A percentile compares a stretch with the other conserved stretches of the same genome.
These are phyloP conservation scores for Ceratocystis huliohia DNA, from an alignment of 2,329 filamentous ascomycete species.

Conservation along the genomic window DNA sequence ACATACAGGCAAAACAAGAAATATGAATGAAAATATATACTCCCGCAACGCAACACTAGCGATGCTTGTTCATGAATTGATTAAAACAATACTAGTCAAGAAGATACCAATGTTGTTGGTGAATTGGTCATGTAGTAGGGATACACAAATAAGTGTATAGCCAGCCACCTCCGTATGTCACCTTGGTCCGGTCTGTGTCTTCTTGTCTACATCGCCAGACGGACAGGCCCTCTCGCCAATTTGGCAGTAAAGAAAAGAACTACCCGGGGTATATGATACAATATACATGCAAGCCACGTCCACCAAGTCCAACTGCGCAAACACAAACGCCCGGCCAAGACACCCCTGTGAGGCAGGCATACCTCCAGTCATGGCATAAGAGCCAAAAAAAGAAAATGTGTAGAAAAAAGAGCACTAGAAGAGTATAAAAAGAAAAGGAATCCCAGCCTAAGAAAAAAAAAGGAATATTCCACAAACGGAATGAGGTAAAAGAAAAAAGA, in stretches of 20 bases:
- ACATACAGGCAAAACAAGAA: not conserved
- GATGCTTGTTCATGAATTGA: not conserved
- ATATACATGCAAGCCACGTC: not conserved
- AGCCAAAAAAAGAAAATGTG: not conserved
- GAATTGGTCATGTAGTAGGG: not conserved
- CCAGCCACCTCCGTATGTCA: not conserved
- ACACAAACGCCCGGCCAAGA: no score
- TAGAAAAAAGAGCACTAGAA: not conserved
- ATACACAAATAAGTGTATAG: not conserved
- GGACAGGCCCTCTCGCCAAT: not conserved
- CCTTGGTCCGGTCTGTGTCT: no score
- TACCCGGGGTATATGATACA: conserved; percentile 12
- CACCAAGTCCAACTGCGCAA: not conserved
- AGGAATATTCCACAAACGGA: not conserved
- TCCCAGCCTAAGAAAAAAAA: not conserved
- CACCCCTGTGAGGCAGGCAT: no score
- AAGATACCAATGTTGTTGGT: not conserved
- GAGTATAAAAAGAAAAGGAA: not conserved
- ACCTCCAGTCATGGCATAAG: no score
- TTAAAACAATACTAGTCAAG: not conserved
- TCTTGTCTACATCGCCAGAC: no score
- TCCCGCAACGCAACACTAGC: not conserved
- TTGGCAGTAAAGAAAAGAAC: conserved; percentile 14
- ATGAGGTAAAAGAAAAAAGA: not conserved
- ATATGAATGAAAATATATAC: not conserved